Base-by-base conservation (phyloP, 495 filamentous ascomycete species). In the Xanthoparmelia taractica region DNA sequence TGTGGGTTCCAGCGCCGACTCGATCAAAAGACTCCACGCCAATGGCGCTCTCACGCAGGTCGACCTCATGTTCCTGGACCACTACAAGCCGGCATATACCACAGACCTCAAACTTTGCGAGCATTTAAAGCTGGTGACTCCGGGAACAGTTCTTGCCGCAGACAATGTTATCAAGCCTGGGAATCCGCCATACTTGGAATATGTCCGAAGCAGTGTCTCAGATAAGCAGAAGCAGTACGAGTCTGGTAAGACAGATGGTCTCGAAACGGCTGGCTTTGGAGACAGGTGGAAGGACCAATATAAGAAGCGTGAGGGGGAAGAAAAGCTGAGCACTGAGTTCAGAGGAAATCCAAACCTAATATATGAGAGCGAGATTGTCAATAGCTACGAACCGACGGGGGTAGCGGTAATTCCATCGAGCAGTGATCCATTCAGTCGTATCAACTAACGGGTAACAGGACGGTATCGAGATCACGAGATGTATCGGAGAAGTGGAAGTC, bases 121-220 rank as follows among this genome's bases (percentile, higher is more conserved):
- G 75, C 77, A 82, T 37, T 74, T 90, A 17, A 77, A 75, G 6
- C 65, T 90, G 31, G 71, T 90, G 33, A 74, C 71, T 1, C 69
- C 72, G 0, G 87, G 86, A 5, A 80, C 82, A 0, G 76, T 88
- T 5, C 63, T 87, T 27, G 84, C 79, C 2, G 87, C 86, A 4
- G 87, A 90, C 68, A 90, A 90, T 67, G 81, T 88, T n/a, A 79
- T 88, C 60, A 79, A 80, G 63, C 87, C 87, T 5, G 87, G 86
- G 1, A 89, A 88, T 66, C 87, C 87, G 10, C 78, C 78, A 12
- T 90, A 89, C 68, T 71, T 85, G 34, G 75, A 83, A 67, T 89
- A 86, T 64, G 86, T 89, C 7, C 72, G 84, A 31, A 81, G 79
- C 61, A 80, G 73, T 45, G 76, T 81, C 2, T 73, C 84, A 67